These are phyloP conservation scores for Zhuliangozyma blackwelliae DNA, from an alignment of 1,139 yeast genomes.

Conservation along the genomic window DNA sequence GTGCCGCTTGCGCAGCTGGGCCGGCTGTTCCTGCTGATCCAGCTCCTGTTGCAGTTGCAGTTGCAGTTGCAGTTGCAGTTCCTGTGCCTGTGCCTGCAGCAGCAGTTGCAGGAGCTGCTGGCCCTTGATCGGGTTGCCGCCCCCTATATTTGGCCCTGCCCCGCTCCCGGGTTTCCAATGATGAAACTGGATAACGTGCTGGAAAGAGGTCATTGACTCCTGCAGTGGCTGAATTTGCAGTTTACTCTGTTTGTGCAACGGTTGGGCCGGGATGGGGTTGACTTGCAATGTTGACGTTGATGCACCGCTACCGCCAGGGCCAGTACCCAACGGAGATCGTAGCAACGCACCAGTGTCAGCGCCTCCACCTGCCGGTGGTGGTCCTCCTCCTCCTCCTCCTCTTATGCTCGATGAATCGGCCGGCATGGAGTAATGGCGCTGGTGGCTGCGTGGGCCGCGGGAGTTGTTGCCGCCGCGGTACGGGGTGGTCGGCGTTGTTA, in stretches of 20 bases:
- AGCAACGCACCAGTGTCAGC: too few relatives aligned
- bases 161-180: constrained; percentile 42
- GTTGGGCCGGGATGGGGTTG: constrained; percentile 44
- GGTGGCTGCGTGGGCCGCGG: constrained; percentile 20
- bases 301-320: constrained; percentile 10
- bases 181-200: constrained; percentile 49
- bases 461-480: constrained; percentile 14
- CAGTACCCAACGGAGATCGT: neutral
- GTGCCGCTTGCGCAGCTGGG: constrained; percentile 17
- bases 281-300: constrained; percentile 40
- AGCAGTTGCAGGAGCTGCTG: neutral
- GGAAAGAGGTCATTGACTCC: constrained; percentile 50
- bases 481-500: constrained; percentile 33
- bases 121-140: constrained; percentile 6
- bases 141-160: constrained; percentile 15
- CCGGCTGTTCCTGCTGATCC: too few relatives aligned
- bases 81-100: neutral
- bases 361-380: neutral
- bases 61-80: too few relatives aligned
- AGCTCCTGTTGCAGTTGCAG: too few relatives aligned
- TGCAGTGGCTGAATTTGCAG: constrained; percentile 40
- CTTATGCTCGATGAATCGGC: constrained; percentile 15
- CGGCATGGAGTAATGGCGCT: constrained; percentile 45
- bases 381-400: too few relatives aligned
- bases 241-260: constrained; percentile 33